Evolutionary conservation across 1,139 yeast species (phyloP).

Genomic region (Candida sp.): DNA sequence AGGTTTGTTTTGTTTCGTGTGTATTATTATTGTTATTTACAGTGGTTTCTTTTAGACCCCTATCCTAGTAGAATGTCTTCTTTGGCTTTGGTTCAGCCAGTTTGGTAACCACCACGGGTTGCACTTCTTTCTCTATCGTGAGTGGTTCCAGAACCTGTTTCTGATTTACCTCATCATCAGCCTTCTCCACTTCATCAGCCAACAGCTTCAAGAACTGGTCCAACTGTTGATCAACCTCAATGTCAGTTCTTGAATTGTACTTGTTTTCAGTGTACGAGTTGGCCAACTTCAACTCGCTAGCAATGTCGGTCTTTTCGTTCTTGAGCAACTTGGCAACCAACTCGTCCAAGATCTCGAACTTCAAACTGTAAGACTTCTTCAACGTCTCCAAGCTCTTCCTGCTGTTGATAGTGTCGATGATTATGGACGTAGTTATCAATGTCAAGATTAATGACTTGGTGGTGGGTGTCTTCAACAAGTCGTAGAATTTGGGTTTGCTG

Average conservation of each 20-base stretch:
- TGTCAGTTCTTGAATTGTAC: slow-evolving; percentile 35
- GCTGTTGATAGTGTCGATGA: slow-evolving; percentile 40
- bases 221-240: slow-evolving; percentile 44
- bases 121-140: background rate
- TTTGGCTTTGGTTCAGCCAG: background rate
- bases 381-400: slow-evolving; percentile 38
- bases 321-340: slow-evolving; percentile 29
- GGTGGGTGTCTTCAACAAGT: slow-evolving; percentile 32
- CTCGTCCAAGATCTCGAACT: slow-evolving; percentile 36
- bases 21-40: slow-evolving; percentile 1
- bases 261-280: slow-evolving; percentile 37
- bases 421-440: slow-evolving; percentile 42
- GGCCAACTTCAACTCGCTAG: slow-evolving; percentile 41
- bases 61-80: background rate
- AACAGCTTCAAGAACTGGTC: slow-evolving; percentile 38
- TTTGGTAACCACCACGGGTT: background rate
- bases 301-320: slow-evolving; percentile 40
- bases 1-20: background rate
- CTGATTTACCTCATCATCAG: background rate
- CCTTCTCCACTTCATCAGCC: slow-evolving; percentile 22
- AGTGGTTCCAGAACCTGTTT: background rate
- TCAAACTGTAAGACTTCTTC: slow-evolving; percentile 31
- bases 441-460: slow-evolving; percentile 44
- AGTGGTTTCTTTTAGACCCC: background rate
- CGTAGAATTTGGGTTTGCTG: slow-evolving; percentile 21